Conservation (phyloP, 2,329 filamentous ascomycete genomes). For the Pseudogymnoascus sp. region DNA sequence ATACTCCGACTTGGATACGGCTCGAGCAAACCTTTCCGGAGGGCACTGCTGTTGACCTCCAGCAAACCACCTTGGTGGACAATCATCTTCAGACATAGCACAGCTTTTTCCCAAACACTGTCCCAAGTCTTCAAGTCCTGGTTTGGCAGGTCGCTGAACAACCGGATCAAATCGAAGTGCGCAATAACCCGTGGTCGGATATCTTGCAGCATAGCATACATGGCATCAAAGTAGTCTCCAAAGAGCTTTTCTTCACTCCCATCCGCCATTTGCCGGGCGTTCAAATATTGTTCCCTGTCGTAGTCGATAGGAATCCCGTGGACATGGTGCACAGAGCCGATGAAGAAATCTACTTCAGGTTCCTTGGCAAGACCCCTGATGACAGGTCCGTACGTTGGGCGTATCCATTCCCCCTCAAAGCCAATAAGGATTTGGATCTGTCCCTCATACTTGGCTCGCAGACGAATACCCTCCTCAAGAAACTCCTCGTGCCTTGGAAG, state of each 20-base stretch:
- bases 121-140: conserved; percentile 46
- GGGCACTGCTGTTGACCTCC: conserved; percentile 79
- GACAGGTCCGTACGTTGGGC: conserved; percentile 49
- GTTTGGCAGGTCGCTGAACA: conserved; percentile 56
- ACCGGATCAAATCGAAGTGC: conserved; percentile 85
- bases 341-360: conserved; percentile 73
- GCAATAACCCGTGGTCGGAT: conserved; percentile 73
- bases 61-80: conserved; percentile 69
- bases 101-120: conserved; percentile 64
- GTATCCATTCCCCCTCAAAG: conserved; percentile 91
- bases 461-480: conserved; percentile 62
- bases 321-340: conserved; percentile 89
- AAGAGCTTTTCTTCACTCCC: conserved; percentile 66
- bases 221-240: conserved; percentile 79
- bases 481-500: conserved; percentile 58
- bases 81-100: conserved; percentile 65
- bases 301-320: conserved; percentile 84
- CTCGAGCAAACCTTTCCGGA: conserved; percentile 84
- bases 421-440: conserved; percentile 76
- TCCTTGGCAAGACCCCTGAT: conserved; percentile 50
- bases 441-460: conserved; percentile 60
- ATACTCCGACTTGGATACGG: conserved; percentile 78
- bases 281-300: conserved; percentile 56
- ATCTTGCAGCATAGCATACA: conserved; percentile 67
- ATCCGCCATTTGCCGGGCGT: conserved; percentile 28